Evolutionary conservation across 345 rosid species (phyloP), one percentile per base, ranked within the genome.

Genomic region (Salix viminalis): DNA sequence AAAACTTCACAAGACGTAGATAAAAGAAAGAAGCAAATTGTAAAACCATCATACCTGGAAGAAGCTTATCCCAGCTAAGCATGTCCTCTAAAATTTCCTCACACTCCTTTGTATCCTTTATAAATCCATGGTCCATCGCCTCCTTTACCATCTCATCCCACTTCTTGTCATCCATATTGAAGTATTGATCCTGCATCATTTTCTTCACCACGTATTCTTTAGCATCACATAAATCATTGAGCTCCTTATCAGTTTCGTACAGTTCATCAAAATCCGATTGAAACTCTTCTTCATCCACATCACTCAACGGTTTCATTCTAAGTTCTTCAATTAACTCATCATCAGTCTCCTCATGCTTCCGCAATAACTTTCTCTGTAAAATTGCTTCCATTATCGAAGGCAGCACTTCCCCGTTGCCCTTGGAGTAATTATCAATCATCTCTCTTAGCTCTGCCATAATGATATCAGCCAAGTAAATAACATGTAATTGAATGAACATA

Each of bases 1-100:
- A 12, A 32, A 77, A 39, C 26, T 67, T 19, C 42, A 66, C 7
- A 54, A 41, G 56, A 62, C 3, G 21, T 54, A 56, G 34, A 30
- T 19, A 73, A 69, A 41, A 64, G 14, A 64, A 28, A 71, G 39
- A 72, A 32, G 54, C 36, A 69, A 73, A 26, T 39, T 19, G 39
- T 11, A 19, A 75, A 50, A 65, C 46, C 4, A 61, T 19, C 12
- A 67, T 86, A 93, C 97, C 93, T 64, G 98, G 96, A 81, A 93
- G 98, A 41, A 96, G 97, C 71, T 90, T 91, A 76, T 91, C 94
- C 99, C 98, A 93, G 69, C 86, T 80, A 76, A 91, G 94, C 94
- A 91, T 93, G 85, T 90, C 98, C 84, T 96, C 96, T 26, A 93
- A 85, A 85, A 91, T 86, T 65, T 81, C 86, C 66, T 93, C 99